Percentiles rank a stretch among this genome's conserved stretches.
Conservation (phyloP, 495 filamentous ascomycete genomes). For the Penicillium maclennaniae region DNA sequence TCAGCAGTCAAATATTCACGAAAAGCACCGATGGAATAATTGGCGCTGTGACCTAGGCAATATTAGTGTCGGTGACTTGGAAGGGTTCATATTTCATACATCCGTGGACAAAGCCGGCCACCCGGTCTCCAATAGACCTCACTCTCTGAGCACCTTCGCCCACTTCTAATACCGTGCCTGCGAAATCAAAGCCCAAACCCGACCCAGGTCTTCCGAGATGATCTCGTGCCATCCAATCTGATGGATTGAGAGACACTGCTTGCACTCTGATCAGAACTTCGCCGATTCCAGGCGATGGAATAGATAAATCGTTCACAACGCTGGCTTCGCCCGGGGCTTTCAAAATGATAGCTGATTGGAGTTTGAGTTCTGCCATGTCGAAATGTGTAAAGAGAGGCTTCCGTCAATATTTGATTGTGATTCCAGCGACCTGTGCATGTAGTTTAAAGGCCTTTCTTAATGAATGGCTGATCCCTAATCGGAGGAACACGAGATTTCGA, state of each 20-base stretch:
- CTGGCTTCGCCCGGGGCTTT: not conserved
- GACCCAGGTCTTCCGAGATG: not conserved
- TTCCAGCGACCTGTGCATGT: not conserved
- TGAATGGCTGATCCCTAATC: not conserved
- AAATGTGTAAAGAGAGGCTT: not conserved
- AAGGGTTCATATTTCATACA: not conserved
- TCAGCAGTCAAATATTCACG: not conserved
- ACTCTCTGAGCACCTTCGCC: not conserved
- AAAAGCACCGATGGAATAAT: not conserved
- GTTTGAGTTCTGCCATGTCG: not conserved
- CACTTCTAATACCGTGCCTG: slow-evolving; percentile 2
- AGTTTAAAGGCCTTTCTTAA: not conserved
- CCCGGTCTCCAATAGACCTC: not conserved
- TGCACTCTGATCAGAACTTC: not conserved
- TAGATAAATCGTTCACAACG: not conserved
- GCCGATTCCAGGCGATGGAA: slow-evolving; percentile 1
- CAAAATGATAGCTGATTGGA: slow-evolving; percentile 4
- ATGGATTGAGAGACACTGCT: slow-evolving; percentile 7
- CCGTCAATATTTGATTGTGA: not conserved
- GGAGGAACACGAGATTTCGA: not conserved
- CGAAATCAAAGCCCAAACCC: slow-evolving; percentile 1
- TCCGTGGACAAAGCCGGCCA: slow-evolving; percentile 2
- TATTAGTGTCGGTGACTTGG: not conserved
- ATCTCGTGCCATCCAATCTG: slow-evolving; percentile 3
- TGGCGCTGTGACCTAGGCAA: not conserved